phyloP scores from a whole-genome alignment of 129 eudicot species.

The Helichrysum umbraculigerum region DNA sequence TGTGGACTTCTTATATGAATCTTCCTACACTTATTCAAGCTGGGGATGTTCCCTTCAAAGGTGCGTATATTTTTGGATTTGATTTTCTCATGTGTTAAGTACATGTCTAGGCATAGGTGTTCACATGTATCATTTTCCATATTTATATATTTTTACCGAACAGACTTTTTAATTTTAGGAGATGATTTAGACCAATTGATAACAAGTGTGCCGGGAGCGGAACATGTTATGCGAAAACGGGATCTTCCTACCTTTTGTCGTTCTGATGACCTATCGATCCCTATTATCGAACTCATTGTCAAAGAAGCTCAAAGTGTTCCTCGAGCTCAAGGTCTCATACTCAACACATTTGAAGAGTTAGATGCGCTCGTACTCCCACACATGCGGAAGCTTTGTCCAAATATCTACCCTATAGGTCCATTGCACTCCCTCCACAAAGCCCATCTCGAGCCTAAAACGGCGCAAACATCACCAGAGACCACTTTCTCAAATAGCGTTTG shows the following conservation, averaged over 20 bases:
- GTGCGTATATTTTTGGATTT: background rate
- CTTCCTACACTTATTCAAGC: conserved; percentile 23
- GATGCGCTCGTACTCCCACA: conserved; percentile 24
- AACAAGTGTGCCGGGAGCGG: conserved; percentile 5
- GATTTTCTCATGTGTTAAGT: no score
- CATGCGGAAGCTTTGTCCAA: conserved; percentile 30
- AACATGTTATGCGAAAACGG: background rate
- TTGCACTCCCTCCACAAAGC: conserved; percentile 30
- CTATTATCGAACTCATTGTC: background rate
- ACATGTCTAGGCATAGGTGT: no score
- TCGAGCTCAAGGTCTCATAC: conserved; percentile 37
- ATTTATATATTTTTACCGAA: background rate
- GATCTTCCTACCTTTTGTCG: conserved; percentile 1
- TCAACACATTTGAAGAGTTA: conserved; percentile 37
- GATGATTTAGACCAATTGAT: conserved; percentile 2
- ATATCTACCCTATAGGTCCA: conserved; percentile 34
- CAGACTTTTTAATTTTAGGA: background rate
- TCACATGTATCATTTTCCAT: no score
- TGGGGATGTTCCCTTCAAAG: conserved; percentile 31
- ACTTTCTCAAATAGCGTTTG: conserved; percentile 23
- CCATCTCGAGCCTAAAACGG: background rate
- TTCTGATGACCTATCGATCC: background rate
- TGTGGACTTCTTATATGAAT: conserved; percentile 28
- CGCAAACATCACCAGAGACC: background rate
- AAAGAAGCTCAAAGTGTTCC: conserved; percentile 18